phyloP scores from a whole-genome alignment of 2,329 filamentous ascomycete species.

The Pyrenochaeta sp. region DNA sequence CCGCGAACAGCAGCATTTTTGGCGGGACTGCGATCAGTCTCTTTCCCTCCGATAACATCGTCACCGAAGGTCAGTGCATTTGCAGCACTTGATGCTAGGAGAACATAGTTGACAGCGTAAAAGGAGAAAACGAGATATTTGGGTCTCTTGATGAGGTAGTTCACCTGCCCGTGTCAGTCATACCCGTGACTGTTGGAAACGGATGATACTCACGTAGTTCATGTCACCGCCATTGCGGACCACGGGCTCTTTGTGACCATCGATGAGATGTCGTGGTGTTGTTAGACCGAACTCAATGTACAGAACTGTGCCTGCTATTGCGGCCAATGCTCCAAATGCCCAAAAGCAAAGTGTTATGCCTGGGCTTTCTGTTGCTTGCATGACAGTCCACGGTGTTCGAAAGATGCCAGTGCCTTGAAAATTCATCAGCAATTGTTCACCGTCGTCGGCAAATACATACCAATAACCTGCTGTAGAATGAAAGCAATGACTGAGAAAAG shows the following conservation, averaged over 20 bases:
- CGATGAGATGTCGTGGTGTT: slow-evolving; percentile 21
- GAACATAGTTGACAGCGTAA: slow-evolving; percentile 17
- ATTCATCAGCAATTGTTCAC: neutral
- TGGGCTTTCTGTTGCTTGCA: slow-evolving; percentile 22
- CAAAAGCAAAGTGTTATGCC: slow-evolving; percentile 25
- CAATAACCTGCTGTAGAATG: slow-evolving; percentile 22
- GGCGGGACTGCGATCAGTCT: slow-evolving; percentile 3
- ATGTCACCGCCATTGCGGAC: slow-evolving; percentile 29
- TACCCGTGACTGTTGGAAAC: slow-evolving; percentile 4
- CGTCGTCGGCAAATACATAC: slow-evolving; percentile 1
- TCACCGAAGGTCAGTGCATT: slow-evolving; percentile 16
- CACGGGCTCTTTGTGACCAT: slow-evolving; percentile 21
- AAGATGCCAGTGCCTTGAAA: slow-evolving; percentile 23
- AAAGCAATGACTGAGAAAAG: slow-evolving; percentile 20
- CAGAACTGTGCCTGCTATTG: slow-evolving; percentile 18
- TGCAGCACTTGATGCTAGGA: slow-evolving; percentile 11
- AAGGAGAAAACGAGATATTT: slow-evolving; percentile 17
- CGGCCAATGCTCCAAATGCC: slow-evolving; percentile 18
- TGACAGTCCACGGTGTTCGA: slow-evolving; percentile 21
- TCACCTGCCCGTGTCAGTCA: slow-evolving; percentile 3
- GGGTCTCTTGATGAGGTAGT: slow-evolving; percentile 18
- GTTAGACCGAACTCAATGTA: slow-evolving; percentile 30
- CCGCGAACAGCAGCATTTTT: slow-evolving; percentile 51
- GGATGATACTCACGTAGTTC: slow-evolving; percentile 22
- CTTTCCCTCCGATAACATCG: slow-evolving; percentile 4